Evolutionary conservation across 2,329 filamentous ascomycete genomes (phyloP).

Genomic region (Fusarium cicatricum): DNA sequence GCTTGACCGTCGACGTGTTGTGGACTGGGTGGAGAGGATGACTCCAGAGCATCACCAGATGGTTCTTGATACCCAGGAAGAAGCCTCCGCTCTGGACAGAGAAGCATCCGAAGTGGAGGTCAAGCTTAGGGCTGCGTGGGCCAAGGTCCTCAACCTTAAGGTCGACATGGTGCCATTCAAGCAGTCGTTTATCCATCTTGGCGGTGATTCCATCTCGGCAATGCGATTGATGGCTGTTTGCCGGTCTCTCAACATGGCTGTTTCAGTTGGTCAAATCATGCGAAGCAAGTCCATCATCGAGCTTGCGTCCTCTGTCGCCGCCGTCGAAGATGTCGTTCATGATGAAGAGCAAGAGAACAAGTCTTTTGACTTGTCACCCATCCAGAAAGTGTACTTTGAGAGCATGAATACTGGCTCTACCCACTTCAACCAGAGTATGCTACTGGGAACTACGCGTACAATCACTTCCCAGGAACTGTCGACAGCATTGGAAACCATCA

Average conservation of each 20-base stretch:
- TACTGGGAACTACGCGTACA: conserved; percentile 1
- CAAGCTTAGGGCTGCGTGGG: conserved; percentile 22
- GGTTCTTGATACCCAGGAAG: conserved; percentile 13
- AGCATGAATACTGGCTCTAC: background rate
- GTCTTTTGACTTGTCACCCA: conserved; percentile 9
- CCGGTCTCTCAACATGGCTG: conserved; percentile 19
- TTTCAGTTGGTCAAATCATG: conserved; percentile 33
- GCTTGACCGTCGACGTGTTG: conserved; percentile 13
- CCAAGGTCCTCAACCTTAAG: conserved; percentile 15
- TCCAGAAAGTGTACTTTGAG: conserved; percentile 28
- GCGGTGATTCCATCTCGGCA: conserved; percentile 34
- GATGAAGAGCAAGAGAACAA: conserved; percentile 8
- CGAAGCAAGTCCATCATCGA: conserved; percentile 33
- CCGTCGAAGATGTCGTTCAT: background rate
- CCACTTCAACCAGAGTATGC: conserved; percentile 35
- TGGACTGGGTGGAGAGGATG: conserved; percentile 18
- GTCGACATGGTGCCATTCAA: conserved; percentile 18
- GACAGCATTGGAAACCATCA: conserved; percentile 5
- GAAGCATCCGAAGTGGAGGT: conserved; percentile 10
- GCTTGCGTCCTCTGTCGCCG: conserved; percentile 19
- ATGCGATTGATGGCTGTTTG: conserved; percentile 36
- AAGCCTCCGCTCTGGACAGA: conserved; percentile 11
- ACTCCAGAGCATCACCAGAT: conserved; percentile 6
- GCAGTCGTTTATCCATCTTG: conserved; percentile 28
- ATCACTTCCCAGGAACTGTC: conserved; percentile 3